phyloP scores from a whole-genome alignment of 495 filamentous ascomycete species.

The Daldinia vernicosa region DNA sequence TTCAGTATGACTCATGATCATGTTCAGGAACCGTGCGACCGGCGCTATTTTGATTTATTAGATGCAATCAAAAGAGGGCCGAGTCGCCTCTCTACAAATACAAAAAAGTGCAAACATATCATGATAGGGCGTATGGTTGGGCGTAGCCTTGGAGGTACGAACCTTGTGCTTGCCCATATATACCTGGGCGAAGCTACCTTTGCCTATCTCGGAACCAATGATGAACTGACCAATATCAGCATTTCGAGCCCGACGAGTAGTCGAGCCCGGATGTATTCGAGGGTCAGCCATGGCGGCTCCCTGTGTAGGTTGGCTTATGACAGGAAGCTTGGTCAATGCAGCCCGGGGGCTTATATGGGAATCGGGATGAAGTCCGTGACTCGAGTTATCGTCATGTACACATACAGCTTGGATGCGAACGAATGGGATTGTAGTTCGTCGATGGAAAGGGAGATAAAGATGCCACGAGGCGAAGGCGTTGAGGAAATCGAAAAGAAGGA shows the following conservation, averaged over 20 bases:
- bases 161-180: constrained; percentile 87
- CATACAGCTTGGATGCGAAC: constrained; percentile 36
- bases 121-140: background rate
- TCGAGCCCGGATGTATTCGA: constrained; percentile 45
- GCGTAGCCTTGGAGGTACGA: constrained; percentile 50
- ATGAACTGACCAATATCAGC: constrained; percentile 79
- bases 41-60: background rate
- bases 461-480: constrained; percentile 37
- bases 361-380: constrained; percentile 53
- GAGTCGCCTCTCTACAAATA: constrained; percentile 3
- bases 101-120: constrained; percentile 17
- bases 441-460: constrained; percentile 29
- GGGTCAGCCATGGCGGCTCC: constrained; percentile 58
- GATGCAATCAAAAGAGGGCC: background rate
- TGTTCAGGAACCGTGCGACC: constrained; percentile 7
- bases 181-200: constrained; percentile 95
- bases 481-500: constrained; percentile 33
- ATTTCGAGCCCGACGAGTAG: constrained; percentile 50
- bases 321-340: constrained; percentile 53
- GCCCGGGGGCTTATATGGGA: constrained; percentile 58
- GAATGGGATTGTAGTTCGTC: constrained; percentile 24
- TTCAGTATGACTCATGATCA: constrained; percentile 18
- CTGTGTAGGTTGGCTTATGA: constrained; percentile 54
- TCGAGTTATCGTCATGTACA: constrained; percentile 60
- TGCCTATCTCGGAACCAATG: constrained; percentile 85